phyloP scores from a whole-genome alignment of 495 filamentous ascomycete species.

The Aspergillus sclerotioniger region DNA sequence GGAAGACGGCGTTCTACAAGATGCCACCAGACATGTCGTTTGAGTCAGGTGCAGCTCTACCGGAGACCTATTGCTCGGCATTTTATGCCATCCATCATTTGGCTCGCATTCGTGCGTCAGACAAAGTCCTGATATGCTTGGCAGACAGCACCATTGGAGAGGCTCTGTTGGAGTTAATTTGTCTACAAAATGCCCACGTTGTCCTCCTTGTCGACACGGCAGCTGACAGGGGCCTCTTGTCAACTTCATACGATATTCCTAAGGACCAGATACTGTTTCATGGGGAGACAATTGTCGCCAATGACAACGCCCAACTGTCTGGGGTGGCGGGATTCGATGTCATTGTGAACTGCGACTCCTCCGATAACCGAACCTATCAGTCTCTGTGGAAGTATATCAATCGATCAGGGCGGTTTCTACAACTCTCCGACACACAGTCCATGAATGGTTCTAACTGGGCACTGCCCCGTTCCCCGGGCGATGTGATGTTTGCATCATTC shows the following conservation, averaged over 20 bases:
- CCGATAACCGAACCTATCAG: neutral
- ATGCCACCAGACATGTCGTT: slow-evolving; percentile 23
- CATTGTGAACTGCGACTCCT: slow-evolving; percentile 37
- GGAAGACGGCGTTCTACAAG: slow-evolving; percentile 18
- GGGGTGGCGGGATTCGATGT: slow-evolving; percentile 34
- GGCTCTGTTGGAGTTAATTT: slow-evolving; percentile 52
- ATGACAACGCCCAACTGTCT: neutral
- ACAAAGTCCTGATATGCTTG: slow-evolving; percentile 50
- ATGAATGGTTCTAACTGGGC: neutral
- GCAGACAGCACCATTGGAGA: slow-evolving; percentile 54
- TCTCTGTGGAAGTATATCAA: slow-evolving; percentile 39
- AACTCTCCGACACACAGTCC: slow-evolving; percentile 21
- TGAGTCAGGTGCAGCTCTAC: slow-evolving; percentile 19
- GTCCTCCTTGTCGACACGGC: slow-evolving; percentile 52
- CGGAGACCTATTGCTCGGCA: slow-evolving; percentile 16
- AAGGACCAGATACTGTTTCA: slow-evolving; percentile 48
- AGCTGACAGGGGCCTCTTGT: slow-evolving; percentile 41
- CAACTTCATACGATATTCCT: slow-evolving; percentile 40
- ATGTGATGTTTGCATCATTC: slow-evolving; percentile 1
- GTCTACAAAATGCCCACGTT: slow-evolving; percentile 51
- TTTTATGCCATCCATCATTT: slow-evolving; percentile 16
- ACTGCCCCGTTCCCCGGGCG: neutral
- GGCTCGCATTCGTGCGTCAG: neutral
- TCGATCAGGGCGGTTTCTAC: slow-evolving; percentile 43
- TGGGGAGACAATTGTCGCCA: slow-evolving; percentile 27